Percentiles rank a stretch among this genome's conserved stretches.
phyloP scores from a whole-genome alignment of 345 rosid genomes.

The Brassica nigra region DNA sequence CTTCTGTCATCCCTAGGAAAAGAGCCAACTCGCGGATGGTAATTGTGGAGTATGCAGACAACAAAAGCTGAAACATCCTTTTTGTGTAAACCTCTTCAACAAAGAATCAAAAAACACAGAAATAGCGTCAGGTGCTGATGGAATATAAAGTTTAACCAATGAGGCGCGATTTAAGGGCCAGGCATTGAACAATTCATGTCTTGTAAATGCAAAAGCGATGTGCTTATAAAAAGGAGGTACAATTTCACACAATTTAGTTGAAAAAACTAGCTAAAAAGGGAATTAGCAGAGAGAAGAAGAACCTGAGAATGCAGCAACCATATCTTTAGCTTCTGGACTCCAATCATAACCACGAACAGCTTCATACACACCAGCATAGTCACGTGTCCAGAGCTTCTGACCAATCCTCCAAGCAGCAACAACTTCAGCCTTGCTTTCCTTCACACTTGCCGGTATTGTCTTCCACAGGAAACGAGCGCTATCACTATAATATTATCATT shows the following conservation, averaged over 20 bases:
- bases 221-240: not conserved
- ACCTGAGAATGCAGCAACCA: slow-evolving; percentile 78
- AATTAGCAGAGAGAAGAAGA: too few relatives aligned
- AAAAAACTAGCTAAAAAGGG: too few relatives aligned
- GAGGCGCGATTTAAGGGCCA: not conserved
- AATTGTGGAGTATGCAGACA: slow-evolving; percentile 85
- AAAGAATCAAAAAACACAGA: not conserved
- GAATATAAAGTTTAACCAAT: not conserved
- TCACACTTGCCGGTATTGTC: slow-evolving; percentile 61
- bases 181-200: not conserved
- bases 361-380: slow-evolving; percentile 74
- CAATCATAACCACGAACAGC: slow-evolving; percentile 73
- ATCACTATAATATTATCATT: slow-evolving; percentile 44
- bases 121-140: not conserved
- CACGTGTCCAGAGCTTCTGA: slow-evolving; percentile 80
- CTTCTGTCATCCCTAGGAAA: slow-evolving; percentile 89
- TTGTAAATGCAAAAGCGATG: not conserved
- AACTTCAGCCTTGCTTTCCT: slow-evolving; percentile 71
- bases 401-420: slow-evolving; percentile 81
- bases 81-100: slow-evolving; percentile 72
- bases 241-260: too few relatives aligned
- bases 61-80: slow-evolving; percentile 74
- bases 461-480: slow-evolving; percentile 87
- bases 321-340: slow-evolving; percentile 62
- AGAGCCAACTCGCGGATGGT: slow-evolving; percentile 68